Base-by-base conservation (phyloP, 2,329 filamentous ascomycete species). In the Erysiphe pulchra region DNA sequence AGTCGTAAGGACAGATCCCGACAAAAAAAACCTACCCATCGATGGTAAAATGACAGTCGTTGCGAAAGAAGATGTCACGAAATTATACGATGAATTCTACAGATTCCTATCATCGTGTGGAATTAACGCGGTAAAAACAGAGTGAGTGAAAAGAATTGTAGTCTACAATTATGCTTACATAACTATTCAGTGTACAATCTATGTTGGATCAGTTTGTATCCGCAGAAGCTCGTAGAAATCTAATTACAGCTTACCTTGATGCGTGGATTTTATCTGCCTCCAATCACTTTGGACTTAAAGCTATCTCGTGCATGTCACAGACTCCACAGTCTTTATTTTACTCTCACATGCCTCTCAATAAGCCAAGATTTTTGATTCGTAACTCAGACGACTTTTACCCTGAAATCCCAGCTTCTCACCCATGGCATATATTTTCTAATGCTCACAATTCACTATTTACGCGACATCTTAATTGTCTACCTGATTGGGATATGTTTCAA, bases 331-430 rank as follows among this genome's bases (percentile, higher is more conserved):
- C 87, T 16, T 66, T 95, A 10, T 94, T 93, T 62, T 75, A 85
- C 57, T 79, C 78, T 1, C 82, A 92, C 53, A 65, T 93, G 20
- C 80, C 80, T 1, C 72, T 67, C n/a, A 82, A 79, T 57, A 75
- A 75, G 44, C 81, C 82, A 0, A 66, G 73, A 0, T 68, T 92
- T 20, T 65, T 86, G 0, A 71, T 85, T 16, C 79, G 90, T 42
- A 95, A 92, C 61, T 92, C 82, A 0, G 86, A 77, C 50, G 81
- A 95, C 61, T 98, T 86, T 66, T 94, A 92, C 60, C 90, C 90
- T 0, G 73, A 85, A 40, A 71, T 85, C 4, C 72, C 77, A 0
- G 70, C 74, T 0, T 84, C 80, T 7, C 90, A 98, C 50, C 73
- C 86, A 0, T 98, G 90, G 87, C 90, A 98, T 59, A 71, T 95